These are phyloP conservation scores for Gomphus bonarii DNA, from an alignment of 1,284 basidiomycete species.

Conservation along the genomic window DNA sequence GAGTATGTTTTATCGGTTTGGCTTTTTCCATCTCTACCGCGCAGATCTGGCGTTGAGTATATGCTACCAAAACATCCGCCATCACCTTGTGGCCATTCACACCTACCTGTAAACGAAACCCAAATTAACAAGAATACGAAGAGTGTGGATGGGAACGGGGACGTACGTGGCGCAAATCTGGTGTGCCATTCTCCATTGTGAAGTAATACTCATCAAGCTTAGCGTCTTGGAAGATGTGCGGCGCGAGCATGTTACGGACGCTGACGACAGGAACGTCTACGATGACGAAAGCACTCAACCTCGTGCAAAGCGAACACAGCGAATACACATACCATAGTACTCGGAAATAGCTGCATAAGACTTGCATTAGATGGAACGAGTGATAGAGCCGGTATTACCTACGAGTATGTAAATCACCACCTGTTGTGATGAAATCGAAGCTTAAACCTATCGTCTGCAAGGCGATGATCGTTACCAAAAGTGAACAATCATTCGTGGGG, in stretches of 20 bases:
- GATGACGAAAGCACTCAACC: neutral
- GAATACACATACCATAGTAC: constrained; percentile 12
- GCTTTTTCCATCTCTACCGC: constrained; percentile 21
- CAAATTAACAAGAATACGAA: neutral
- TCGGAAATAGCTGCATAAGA: constrained; percentile 11
- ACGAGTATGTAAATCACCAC: constrained; percentile 15
- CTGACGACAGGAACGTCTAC: constrained; percentile 14
- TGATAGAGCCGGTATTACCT: neutral
- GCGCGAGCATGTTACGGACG: constrained; percentile 13
- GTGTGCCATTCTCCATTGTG: constrained; percentile 7
- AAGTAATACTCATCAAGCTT: constrained; percentile 12
- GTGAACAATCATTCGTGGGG: neutral
- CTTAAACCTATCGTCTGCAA: constrained; percentile 11
- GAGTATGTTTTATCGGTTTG: constrained; percentile 15
- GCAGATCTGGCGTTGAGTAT: constrained; percentile 28
- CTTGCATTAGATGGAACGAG: neutral
- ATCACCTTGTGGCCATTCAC: constrained; percentile 15
- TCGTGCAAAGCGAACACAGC: neutral
- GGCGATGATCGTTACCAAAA: neutral
- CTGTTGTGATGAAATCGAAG: constrained; percentile 14
- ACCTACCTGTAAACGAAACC: constrained; percentile 10
- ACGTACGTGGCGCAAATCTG: constrained; percentile 14
- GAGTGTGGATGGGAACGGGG: neutral
- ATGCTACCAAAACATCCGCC: constrained; percentile 25
- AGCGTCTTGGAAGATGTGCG: constrained; percentile 12